Conservation (phyloP, 441 rosid species). For the Populus hybrid region DNA sequence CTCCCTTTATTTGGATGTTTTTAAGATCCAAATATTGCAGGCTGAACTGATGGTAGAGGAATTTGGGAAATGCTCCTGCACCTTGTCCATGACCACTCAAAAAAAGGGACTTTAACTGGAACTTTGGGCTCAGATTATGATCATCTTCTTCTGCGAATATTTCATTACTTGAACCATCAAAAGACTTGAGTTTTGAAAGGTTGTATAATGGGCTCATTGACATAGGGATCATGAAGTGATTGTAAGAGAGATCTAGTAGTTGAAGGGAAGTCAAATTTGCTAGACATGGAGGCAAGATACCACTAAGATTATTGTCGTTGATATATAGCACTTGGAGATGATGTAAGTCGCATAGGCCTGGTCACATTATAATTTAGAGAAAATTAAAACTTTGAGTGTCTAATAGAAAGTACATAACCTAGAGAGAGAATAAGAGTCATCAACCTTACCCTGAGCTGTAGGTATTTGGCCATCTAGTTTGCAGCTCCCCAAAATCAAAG, state of each 20-base stretch:
- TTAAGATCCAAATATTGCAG: too few species aligned
- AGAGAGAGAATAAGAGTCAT: not conserved
- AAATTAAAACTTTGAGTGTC: too few species aligned
- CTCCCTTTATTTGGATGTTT: too few species aligned
- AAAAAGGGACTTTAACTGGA: not conserved
- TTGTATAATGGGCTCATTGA: slow-evolving; percentile 25
- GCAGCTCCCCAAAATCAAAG: not conserved
- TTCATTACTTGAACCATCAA: not conserved
- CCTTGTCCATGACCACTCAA: not conserved
- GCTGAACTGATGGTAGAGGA: not conserved
- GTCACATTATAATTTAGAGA: too few species aligned
- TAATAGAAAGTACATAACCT: too few species aligned
- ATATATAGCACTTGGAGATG: too few species aligned
- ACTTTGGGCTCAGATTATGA: slow-evolving; percentile 10
- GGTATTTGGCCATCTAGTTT: not conserved
- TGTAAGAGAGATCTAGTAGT: not conserved
- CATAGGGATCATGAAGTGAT: slow-evolving; percentile 19
- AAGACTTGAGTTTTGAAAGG: slow-evolving; percentile 19
- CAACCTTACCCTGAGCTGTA: not conserved
- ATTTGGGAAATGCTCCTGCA: slow-evolving; percentile 12
- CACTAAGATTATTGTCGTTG: not conserved
- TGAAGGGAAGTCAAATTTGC: slow-evolving; percentile 21
- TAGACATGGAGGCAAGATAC: slow-evolving; percentile 11
- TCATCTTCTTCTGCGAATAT: not conserved
- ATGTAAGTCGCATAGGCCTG: too few species aligned